Evolutionary conservation across 208 protist species (phyloP), one percentile per base, ranked within the genome.

Genomic region (Wallacemonas sp.): DNA sequence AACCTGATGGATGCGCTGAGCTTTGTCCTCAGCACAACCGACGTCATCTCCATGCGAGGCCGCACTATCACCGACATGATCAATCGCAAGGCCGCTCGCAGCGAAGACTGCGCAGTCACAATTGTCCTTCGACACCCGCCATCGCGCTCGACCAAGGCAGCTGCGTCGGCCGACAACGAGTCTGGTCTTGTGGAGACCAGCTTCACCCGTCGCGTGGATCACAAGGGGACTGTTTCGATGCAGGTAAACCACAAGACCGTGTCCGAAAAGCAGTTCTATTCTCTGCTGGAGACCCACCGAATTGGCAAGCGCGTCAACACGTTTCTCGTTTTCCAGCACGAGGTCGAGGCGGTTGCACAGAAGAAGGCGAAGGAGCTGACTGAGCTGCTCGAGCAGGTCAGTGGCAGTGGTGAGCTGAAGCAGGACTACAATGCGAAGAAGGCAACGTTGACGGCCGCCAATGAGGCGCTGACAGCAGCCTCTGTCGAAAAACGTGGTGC

Each of bases 1-100:
- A 99, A 99, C 78, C 45, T 99, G n/a, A 99, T 99, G 96, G 98
- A 99, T 71, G 98, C 98, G 11, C 84, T 99, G 17, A 89, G 84
- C 51, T 99, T 99, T 72, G 98, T 98, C 14, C 69, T 99, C n/a
- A 97, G 97, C 44, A 75, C 81, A 30, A 78, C 84, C 44, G 66
- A 86, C 31, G 66, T 64, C 22, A 26, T 47, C 30, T 64, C 68
- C 36, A 74, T 99, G 39, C 94, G 98, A 28, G 82, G 90, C 21
- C 83, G 70, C 24, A 49, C 77, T 11, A 63, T 93, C 1, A 88
- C 80, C n/a, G 95, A 99, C 60, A 85, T 99, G 26, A 97, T 99
- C 39, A 88, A 97, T 68, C 75, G 87, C 53, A 82, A 80, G 19
- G 80, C 88, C 0, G 51, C 15, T 42, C 62, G 59, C 53, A 28